Conservation (phyloP, 139 green algal genomes). For the Coelastrella sp. region DNA sequence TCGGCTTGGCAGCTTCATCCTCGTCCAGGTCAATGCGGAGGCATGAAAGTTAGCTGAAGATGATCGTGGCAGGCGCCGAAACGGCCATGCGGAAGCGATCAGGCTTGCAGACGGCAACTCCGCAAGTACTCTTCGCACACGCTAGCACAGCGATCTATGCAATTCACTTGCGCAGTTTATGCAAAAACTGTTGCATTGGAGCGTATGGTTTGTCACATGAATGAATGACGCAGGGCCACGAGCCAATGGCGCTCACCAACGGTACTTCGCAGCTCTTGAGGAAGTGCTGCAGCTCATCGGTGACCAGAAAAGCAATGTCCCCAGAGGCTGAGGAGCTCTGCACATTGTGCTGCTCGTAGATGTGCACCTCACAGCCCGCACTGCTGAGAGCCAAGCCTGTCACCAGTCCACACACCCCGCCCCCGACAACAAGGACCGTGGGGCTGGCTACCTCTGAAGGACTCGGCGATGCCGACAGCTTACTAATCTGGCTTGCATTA, state of each 20-base stretch:
- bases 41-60: too few relatives aligned
- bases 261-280: constrained; percentile 16
- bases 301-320: constrained; percentile 1
- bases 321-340: not conserved
- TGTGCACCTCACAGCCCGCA: constrained; percentile 2
- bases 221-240: not conserved
- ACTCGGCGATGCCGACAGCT: not conserved
- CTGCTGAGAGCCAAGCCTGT: constrained; percentile 2
- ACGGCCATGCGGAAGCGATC: too few relatives aligned
- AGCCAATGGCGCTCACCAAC: constrained; percentile 12
- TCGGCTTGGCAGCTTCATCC: too few relatives aligned
- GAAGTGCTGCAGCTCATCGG: constrained; percentile 31
- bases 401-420: constrained; percentile 19
- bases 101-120: too few relatives aligned
- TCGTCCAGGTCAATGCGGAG: too few relatives aligned
- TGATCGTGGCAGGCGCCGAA: too few relatives aligned
- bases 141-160: too few relatives aligned
- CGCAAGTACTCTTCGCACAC: too few relatives aligned
- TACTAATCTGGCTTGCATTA: constrained; percentile 6
- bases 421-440: constrained; percentile 25
- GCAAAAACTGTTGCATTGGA: too few relatives aligned
- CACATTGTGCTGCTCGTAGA: constrained; percentile 16
- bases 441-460: constrained; percentile 2
- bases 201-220: not conserved
- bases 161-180: too few relatives aligned